Percentiles rank a stretch among this genome's conserved stretches.
Evolutionary conservation across 2,329 filamentous ascomycete species (phyloP).

Genomic region (Corniculantispora saksenae): DNA sequence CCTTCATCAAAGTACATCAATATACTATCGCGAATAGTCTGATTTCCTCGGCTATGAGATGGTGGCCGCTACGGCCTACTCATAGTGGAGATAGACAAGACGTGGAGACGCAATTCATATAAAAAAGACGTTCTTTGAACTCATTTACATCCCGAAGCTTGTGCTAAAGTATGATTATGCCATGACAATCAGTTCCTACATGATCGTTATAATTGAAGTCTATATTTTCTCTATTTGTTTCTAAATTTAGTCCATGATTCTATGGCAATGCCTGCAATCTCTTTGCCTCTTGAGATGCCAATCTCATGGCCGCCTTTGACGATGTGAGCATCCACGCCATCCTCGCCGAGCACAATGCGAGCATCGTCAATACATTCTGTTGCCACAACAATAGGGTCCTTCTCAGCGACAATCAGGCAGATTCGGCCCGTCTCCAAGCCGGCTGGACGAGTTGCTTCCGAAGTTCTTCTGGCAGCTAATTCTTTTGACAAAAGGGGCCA

Average conservation of each 20-base stretch:
- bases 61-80: too few relatives aligned
- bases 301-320: conserved; percentile 70
- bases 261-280: conserved; percentile 51
- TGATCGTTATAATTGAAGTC: neutral
- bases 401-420: conserved; percentile 64
- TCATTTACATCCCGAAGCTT: too few relatives aligned
- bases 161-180: too few relatives aligned
- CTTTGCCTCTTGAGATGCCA: conserved; percentile 60
- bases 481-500: conserved; percentile 60
- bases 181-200: too few relatives aligned
- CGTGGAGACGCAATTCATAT: too few relatives aligned
- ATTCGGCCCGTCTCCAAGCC: conserved; percentile 52
- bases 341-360: conserved; percentile 54
- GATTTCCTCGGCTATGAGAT: neutral
- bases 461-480: conserved; percentile 34
- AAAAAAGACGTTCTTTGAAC: too few relatives aligned
- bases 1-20: too few relatives aligned
- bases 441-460: conserved; percentile 30
- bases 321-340: conserved; percentile 55
- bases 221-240: neutral
- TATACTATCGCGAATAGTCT: neutral
- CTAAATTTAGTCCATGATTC: conserved; percentile 33
- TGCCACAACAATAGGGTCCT: conserved; percentile 67
- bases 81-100: too few relatives aligned
- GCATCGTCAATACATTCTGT: conserved; percentile 66